Base-by-base conservation (phyloP, 768 basidiomycete genomes). In the Pholiota conissans region DNA sequence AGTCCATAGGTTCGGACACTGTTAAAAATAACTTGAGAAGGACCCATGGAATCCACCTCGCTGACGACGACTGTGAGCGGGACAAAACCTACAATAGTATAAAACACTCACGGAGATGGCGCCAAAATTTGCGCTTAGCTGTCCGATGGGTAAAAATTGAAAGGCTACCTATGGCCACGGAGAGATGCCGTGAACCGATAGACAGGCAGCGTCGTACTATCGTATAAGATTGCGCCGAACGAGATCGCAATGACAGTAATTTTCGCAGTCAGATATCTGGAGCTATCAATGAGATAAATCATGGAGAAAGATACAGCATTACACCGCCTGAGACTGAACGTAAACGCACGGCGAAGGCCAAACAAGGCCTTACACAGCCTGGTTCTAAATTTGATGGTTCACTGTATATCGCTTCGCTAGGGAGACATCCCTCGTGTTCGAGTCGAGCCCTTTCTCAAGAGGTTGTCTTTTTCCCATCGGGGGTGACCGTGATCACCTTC, bases 71-170 rank as follows among this genome's bases (percentile, higher is more conserved):
- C 54, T 56, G 59, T 61, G 61, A 59, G 45, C 57, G 50, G 55
- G 57, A 60, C 50, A 52, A 51, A 40, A 27, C 67, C 48, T 28
- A 61, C 52, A 63, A 63, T 59, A 56, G 67, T 34, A 60, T 37
- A 59, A 65, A 61, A 63, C 27, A 62, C 63, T 61, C 63, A 66
- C 67, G 65, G 62, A 63, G 65, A 66, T 65, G 65, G 64, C 62
- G 65, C 60, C 63, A 63, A 66, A 54, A 57, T 52, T 34, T 54
- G 59, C 56, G 60, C 22, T 30, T 57, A 58, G 59, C 50, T 52
- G 46, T 55, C 63, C 65, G 65, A 64, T 66, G 61, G 59, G 65
- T 63, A 66, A 64, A 64, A 45, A 49, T 56, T 50, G 11, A 20
- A 59, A 39, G 18, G 50, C 29, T 48, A 56, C 47, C 48, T 57